Conservation (phyloP, 202 grass and related monocot genomes). For the Zizania palustris region DNA sequence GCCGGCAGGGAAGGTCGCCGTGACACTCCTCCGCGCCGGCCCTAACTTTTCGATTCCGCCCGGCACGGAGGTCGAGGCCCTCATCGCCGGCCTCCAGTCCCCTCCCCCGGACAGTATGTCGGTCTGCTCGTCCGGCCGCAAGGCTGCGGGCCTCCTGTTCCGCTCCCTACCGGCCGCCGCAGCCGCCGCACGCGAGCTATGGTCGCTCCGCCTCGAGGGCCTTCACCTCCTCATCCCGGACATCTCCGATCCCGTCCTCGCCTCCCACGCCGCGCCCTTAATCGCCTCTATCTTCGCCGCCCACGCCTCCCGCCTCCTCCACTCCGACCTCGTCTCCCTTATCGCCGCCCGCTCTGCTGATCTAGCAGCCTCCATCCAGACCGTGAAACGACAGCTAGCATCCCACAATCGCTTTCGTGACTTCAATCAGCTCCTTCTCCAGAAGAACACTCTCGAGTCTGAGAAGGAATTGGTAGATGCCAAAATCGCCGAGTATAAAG, state of each 20-base stretch:
- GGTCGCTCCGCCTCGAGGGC: slow-evolving; percentile 68
- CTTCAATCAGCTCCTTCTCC: slow-evolving; percentile 44
- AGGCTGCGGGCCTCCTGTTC: slow-evolving; percentile 55
- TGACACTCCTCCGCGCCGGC: slow-evolving; percentile 48
- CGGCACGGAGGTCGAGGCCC: slow-evolving; percentile 52
- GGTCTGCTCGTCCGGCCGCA: slow-evolving; percentile 40
- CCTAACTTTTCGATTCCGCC: slow-evolving; percentile 27
- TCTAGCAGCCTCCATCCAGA: slow-evolving; percentile 36
- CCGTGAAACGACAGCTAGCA: slow-evolving; percentile 23
- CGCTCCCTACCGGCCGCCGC: slow-evolving; percentile 37
- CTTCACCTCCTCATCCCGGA: slow-evolving; percentile 53
- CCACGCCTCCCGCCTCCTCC: slow-evolving; percentile 55
- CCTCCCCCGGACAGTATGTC: slow-evolving; percentile 26
- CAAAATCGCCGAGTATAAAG: slow-evolving; percentile 57
- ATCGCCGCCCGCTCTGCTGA: slow-evolving; percentile 41
- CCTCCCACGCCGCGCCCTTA: slow-evolving; percentile 40
- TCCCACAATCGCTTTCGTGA: slow-evolving; percentile 16
- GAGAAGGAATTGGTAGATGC: slow-evolving; percentile 54
- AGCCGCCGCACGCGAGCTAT: slow-evolving; percentile 59
- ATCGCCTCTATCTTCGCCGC: slow-evolving; percentile 54
- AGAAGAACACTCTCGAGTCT: slow-evolving; percentile 47
- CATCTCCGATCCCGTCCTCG: slow-evolving; percentile 33
- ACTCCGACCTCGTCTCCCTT: slow-evolving; percentile 33
- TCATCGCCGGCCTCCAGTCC: slow-evolving; percentile 45
- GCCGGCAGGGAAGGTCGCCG: slow-evolving; percentile 31